phyloP scores from a whole-genome alignment of 371 early-diverging fungal species.

The Smittium culicis region DNA sequence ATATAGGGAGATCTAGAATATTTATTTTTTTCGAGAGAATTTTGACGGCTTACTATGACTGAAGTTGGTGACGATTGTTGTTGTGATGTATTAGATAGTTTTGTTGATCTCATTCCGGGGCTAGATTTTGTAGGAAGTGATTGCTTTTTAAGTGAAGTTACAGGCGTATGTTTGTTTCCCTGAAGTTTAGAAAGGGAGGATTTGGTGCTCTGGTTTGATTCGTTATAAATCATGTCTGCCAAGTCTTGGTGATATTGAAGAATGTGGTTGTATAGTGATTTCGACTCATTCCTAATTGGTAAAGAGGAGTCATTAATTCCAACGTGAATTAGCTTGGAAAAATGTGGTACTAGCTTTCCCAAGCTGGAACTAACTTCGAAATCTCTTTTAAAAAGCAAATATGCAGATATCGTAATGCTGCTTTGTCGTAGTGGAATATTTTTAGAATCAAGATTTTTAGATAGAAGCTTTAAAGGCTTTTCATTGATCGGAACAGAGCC shows the following conservation, averaged over 20 bases:
- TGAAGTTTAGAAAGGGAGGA: neutral
- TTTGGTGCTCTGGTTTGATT: neutral
- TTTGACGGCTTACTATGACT: neutral
- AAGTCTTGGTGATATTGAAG: slow-evolving; percentile 13
- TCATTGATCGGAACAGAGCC: slow-evolving; percentile 20
- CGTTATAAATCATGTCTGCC: slow-evolving; percentile 11
- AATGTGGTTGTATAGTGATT: slow-evolving; percentile 29
- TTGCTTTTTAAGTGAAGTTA: too few relatives aligned
- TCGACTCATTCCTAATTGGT: slow-evolving; percentile 22
- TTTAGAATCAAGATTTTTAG: slow-evolving; percentile 21
- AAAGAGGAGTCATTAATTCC: slow-evolving; percentile 25
- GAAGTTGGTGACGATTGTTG: too few relatives aligned
- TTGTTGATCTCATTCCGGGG: too few relatives aligned
- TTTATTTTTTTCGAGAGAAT: neutral
- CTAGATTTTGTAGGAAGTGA: neutral
- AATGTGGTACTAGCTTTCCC: neutral
- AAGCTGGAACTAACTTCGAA: neutral
- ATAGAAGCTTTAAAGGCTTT: slow-evolving; percentile 20
- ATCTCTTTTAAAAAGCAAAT: neutral
- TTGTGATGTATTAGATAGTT: too few relatives aligned
- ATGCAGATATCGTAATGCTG: neutral
- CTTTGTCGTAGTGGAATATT: slow-evolving; percentile 20
- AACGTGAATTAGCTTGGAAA: neutral
- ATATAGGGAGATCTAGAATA: neutral
- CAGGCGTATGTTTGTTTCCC: neutral